Evolutionary conservation across 2,329 filamentous ascomycete species (phyloP).

Genomic region (Penicillium sp.): DNA sequence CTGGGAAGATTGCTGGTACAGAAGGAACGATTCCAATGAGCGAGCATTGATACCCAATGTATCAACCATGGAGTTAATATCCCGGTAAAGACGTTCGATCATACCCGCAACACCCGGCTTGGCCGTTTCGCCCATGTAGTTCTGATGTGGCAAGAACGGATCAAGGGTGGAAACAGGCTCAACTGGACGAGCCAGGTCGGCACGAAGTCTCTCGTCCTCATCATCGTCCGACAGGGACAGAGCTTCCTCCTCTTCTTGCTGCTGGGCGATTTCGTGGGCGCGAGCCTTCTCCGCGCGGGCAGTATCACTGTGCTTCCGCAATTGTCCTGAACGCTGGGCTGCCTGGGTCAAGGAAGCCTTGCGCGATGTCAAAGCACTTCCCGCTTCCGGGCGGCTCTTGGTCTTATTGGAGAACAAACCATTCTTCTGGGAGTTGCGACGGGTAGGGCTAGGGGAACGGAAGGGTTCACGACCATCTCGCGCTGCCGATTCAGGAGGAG

Average conservation of each 20-base stretch:
- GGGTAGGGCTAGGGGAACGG: slow-evolving; percentile 46
- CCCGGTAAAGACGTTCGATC: slow-evolving; percentile 47
- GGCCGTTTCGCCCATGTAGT: slow-evolving; percentile 41
- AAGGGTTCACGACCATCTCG: slow-evolving; percentile 33
- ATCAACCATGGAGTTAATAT: slow-evolving; percentile 77
- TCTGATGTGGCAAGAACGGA: slow-evolving; percentile 47
- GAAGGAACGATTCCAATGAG: slow-evolving; percentile 54
- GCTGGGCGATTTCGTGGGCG: slow-evolving; percentile 30
- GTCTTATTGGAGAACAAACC: slow-evolving; percentile 24
- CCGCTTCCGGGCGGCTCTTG: slow-evolving; percentile 32
- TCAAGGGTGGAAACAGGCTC: slow-evolving; percentile 43
- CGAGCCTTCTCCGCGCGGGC: slow-evolving; percentile 27
- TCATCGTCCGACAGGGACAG: slow-evolving; percentile 43
- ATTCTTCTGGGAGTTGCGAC: slow-evolving; percentile 27
- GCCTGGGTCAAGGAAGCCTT: slow-evolving; percentile 37
- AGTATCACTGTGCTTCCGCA: slow-evolving; percentile 22
- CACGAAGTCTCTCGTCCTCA: slow-evolving; percentile 45
- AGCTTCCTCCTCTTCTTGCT: slow-evolving; percentile 30
- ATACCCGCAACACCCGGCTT: slow-evolving; percentile 48
- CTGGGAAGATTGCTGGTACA: slow-evolving; percentile 40
- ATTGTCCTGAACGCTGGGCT: slow-evolving; percentile 26
- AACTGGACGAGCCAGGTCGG: slow-evolving; percentile 42
- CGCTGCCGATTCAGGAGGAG: slow-evolving; percentile 31
- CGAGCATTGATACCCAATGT: slow-evolving; percentile 82
- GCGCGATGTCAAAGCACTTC: slow-evolving; percentile 38